Evolutionary conservation across 129 eudicot species (phyloP), one percentile per base, ranked within the genome.

Genomic region (Flaveria robusta): DNA sequence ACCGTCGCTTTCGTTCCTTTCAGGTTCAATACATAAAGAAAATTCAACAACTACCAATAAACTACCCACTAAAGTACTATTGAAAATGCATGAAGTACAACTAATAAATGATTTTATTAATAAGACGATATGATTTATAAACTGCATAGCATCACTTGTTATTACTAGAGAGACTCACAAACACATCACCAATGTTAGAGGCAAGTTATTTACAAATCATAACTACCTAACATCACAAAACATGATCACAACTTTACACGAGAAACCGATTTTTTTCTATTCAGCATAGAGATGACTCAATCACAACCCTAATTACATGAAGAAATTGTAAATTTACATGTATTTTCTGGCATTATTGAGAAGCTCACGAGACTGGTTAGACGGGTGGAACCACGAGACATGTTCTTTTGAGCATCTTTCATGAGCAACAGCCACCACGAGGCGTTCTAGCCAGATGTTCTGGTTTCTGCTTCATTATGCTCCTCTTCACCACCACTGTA

Each of bases 381-480:
- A 43, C 19, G 19, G 37, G 46, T 68, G 31, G 74, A 76, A 66
- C 68, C 74, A 51, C 15, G 29, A 50, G 55, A 13, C 37, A 10
- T 10, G 49, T 77, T 22, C n/a, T n/a, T 31, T 16, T 56, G 54
- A 9, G 58, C 47, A 68, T 27, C 70, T 65, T 81, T 60, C 81
- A 89, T 20, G 86, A 80, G 84, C 98, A 93, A 75, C 98, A 93
- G 67, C 90, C 84, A 47, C 91, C 74, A 5, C 42, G 39, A 15
- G 83, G 52, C 1, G 78, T 74, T 19, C 81, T 20, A 9, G 62
- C 31, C 77, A 84, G 90, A 34, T 83, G 72, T 51, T 91, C 97
- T 65, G 87, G 93, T 78, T 93, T 88, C 79, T 88, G 93, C 70
- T 91, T 88, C 71, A 84, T 66, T 75, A 90, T 87, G 77, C 85